Base-by-base conservation (phyloP, 257 asterid genomes). In the Osmanthus fragrans region DNA sequence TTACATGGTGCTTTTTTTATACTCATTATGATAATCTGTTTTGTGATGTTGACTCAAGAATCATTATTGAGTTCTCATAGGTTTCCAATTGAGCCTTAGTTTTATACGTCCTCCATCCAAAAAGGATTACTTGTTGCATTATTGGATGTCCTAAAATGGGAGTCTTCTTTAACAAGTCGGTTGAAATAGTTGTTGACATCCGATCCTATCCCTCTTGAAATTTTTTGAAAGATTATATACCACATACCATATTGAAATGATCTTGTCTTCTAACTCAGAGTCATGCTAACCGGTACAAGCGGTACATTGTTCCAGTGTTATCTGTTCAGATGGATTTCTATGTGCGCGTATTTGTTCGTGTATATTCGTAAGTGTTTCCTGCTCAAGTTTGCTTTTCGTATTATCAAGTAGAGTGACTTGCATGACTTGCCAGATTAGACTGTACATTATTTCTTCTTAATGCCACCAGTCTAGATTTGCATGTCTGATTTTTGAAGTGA, bases 301-400 rank as follows among this genome's bases (percentile, higher is more conserved):
- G 98, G 63, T 95, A 90, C 85, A 93, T 93, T 80, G 96, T 92
- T 83, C 99, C 99, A 8, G 90, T 93, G 82, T 86, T 95, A 80
- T 91, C 99, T 34, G 97, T 96, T 81, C 93, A 96, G 81, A 96
- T 96, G 94, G 97, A 96, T 85, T 96, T 96, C 89, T 96, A 96
- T 76, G 94, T 96, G 36, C 94, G 99, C 34, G 99, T 96, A 75
- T 96, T 96, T 79, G 99, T 96, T 49, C 97, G 98, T 73, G 77
- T 93, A 39, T 96, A 89, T 73, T 92, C 93, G 98, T 94, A 82
- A 89, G 98, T 84, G 70, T 56, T 70, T 47, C 47, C 77, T 82
- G 74, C 73, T 69, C 33, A 83, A 7, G 23, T 70, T 70, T 76
- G 71, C 29, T 71, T 72, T 33, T 56, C 42, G 33, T 67, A 4